Evolutionary conservation across 2,329 filamentous ascomycete species (phyloP).

Genomic region (Macrophomina tecta): DNA sequence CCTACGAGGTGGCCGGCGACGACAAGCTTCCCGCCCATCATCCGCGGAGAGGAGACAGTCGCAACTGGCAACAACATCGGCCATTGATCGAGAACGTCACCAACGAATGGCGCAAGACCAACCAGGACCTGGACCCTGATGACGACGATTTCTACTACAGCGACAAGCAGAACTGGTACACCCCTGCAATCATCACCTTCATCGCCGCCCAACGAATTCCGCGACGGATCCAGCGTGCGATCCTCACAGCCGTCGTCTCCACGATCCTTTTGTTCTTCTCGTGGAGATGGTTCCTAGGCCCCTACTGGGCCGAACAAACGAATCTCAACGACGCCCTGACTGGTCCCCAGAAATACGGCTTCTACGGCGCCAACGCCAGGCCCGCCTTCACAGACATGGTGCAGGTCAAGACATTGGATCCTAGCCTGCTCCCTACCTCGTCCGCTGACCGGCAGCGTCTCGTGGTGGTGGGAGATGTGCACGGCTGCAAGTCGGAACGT

Average conservation of each 20-base stretch:
- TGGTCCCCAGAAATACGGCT: slow-evolving; percentile 31
- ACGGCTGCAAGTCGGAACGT: slow-evolving; percentile 79
- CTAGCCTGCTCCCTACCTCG: slow-evolving; percentile 51
- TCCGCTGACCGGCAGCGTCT: slow-evolving; percentile 61
- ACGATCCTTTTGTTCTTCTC: slow-evolving; percentile 37
- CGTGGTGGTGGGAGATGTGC: slow-evolving; percentile 87
- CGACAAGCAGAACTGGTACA: slow-evolving; percentile 42
- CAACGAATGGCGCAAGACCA: slow-evolving; percentile 33
- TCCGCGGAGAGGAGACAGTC: neutral
- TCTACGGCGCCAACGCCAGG: slow-evolving; percentile 55
- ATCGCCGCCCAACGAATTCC: slow-evolving; percentile 39
- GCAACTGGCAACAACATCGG: slow-evolving; percentile 25
- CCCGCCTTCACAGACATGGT: slow-evolving; percentile 58
- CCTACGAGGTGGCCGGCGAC: slow-evolving; percentile 12
- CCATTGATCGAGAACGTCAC: slow-evolving; percentile 35
- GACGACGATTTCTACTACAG: slow-evolving; percentile 46
- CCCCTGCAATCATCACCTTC: slow-evolving; percentile 40
- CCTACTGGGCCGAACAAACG: slow-evolving; percentile 42
- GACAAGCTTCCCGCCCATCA: slow-evolving; percentile 21
- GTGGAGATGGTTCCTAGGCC: slow-evolving; percentile 47
- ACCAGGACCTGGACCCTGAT: slow-evolving; percentile 49
- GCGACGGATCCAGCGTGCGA: slow-evolving; percentile 43
- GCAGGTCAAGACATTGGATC: slow-evolving; percentile 57
- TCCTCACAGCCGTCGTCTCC: slow-evolving; percentile 40
- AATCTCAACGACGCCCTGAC: slow-evolving; percentile 45